Percentiles rank a stretch among this genome's conserved stretches.
Conservation (phyloP, 164 flowering plant genomes). For the Piper betle region DNA sequence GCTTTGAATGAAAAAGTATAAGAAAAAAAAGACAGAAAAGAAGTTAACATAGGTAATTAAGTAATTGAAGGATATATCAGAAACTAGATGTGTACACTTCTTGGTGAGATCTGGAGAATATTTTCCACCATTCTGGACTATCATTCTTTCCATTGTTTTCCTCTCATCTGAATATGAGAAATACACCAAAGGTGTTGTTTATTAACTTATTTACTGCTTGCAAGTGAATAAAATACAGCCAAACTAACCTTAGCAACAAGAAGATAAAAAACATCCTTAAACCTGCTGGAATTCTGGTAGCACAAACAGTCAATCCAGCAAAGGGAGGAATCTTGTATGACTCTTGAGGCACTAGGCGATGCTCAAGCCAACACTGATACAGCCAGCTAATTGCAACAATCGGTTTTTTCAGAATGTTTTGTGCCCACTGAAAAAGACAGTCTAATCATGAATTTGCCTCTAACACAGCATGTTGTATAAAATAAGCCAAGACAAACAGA, state of each 20-base stretch:
- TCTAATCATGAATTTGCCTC: background rate
- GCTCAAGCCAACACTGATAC: slow-evolving; percentile 85
- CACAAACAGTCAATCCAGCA: slow-evolving; percentile 68
- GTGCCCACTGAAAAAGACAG: slow-evolving; percentile 63
- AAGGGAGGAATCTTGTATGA: slow-evolving; percentile 74
- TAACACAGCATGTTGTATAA: too few species aligned
- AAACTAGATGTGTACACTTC: slow-evolving; percentile 80
- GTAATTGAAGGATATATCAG: slow-evolving; percentile 73
- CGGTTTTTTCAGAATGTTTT: slow-evolving; percentile 58
- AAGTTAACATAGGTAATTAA: background rate
- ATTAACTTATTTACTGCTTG: too few species aligned
- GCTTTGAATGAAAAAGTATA: background rate
- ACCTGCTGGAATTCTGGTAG: slow-evolving; percentile 76
- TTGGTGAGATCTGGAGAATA: slow-evolving; percentile 81
- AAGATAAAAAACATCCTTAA: background rate
- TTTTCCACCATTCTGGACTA: slow-evolving; percentile 71
- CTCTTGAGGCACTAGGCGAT: slow-evolving; percentile 85
- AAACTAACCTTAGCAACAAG: background rate
- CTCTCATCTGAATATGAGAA: slow-evolving; percentile 53
- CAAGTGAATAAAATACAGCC: background rate
- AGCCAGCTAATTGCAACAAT: slow-evolving; percentile 68
- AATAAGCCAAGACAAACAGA: background rate
- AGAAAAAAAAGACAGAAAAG: background rate
- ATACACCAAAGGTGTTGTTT: background rate
- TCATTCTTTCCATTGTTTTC: slow-evolving; percentile 61